Percentiles rank a stretch among this genome's conserved stretches.
These are phyloP conservation scores for Eimeria mitis DNA, from an alignment of 169 alveolate species.

Conservation along the genomic window DNA sequence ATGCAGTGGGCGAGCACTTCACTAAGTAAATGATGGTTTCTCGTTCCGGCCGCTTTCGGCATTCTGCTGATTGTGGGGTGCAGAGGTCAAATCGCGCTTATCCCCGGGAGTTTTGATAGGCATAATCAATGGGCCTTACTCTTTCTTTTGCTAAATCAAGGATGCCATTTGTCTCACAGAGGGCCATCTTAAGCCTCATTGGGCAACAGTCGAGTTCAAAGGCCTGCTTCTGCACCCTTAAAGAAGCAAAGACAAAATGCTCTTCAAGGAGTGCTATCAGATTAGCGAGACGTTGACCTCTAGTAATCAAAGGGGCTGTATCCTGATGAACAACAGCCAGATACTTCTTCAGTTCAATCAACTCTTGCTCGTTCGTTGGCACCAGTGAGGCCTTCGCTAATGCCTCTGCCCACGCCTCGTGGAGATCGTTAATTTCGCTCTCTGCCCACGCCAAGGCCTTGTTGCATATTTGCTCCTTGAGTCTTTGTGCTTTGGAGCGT, in stretches of 20 bases:
- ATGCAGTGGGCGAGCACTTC: not conserved
- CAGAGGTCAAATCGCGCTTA: not conserved
- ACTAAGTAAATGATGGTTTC: not conserved
- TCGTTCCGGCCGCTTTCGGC: not conserved
- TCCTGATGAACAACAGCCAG: constrained; percentile 57
- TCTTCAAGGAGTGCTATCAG: constrained; percentile 35
- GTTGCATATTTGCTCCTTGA: constrained; percentile 30
- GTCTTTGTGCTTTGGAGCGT: not conserved
- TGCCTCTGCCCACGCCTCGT: constrained; percentile 53
- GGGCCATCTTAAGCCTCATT: constrained; percentile 61
- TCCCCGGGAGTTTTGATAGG: not conserved
- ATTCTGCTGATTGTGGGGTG: not conserved
- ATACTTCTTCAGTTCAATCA: constrained; percentile 28
- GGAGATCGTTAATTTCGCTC: constrained; percentile 25
- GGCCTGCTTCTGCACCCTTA: constrained; percentile 51
- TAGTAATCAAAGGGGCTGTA: constrained; percentile 53
- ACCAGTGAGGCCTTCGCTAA: constrained; percentile 32
- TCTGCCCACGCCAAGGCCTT: constrained; percentile 66
- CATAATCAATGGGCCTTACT: not conserved
- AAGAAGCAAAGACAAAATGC: constrained; percentile 34
- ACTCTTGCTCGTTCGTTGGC: constrained; percentile 55
- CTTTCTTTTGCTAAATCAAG: constrained; percentile 70
- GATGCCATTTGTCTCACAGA: constrained; percentile 60
- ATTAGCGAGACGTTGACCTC: constrained; percentile 22
- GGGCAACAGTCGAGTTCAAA: constrained; percentile 64